Percentiles rank a stretch among this genome's conserved stretches.
phyloP scores from a whole-genome alignment of 345 rosid genomes.

The Gossypium anomalum region DNA sequence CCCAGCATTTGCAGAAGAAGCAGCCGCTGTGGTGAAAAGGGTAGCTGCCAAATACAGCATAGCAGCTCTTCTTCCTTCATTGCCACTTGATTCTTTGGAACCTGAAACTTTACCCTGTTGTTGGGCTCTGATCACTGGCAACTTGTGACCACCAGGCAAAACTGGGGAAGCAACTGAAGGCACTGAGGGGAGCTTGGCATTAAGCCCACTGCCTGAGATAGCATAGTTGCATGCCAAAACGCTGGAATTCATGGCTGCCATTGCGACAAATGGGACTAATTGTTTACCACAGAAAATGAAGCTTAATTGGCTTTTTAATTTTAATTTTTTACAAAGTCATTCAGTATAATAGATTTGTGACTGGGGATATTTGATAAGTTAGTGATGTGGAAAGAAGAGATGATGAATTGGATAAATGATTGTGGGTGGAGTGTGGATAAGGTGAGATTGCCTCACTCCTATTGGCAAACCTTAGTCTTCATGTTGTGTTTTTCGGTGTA shows the following conservation, averaged over 20 bases:
- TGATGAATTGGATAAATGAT: conserved; percentile 38
- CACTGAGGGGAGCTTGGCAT: conserved; percentile 45
- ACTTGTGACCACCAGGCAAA: conserved; percentile 35
- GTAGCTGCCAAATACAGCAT: conserved; percentile 66
- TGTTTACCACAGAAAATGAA: not conserved
- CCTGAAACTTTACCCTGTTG: conserved; percentile 25
- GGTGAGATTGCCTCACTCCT: conserved; percentile 84
- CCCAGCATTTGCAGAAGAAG: conserved; percentile 74
- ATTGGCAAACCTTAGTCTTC: conserved; percentile 42
- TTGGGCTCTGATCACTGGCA: conserved; percentile 66
- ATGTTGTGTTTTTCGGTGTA: not conserved
- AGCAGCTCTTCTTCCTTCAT: conserved; percentile 72
- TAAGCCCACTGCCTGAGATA: conserved; percentile 53
- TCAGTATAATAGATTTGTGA: conserved; percentile 4
- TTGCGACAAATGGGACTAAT: conserved; percentile 14
- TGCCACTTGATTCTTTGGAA: conserved; percentile 25
- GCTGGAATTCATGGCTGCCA: conserved; percentile 85
- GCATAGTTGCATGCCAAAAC: conserved; percentile 79
- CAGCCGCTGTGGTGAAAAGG: conserved; percentile 57
- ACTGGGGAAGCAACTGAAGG: conserved; percentile 34
- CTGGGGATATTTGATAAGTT: conserved; percentile 29
- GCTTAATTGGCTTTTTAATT: not conserved
- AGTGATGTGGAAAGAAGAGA: conserved; percentile 35
- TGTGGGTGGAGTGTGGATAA: conserved; percentile 93
- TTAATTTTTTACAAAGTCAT: not conserved